Base-by-base conservation (phyloP, 1,284 basidiomycete species). In the Ganoderma lucidum region DNA sequence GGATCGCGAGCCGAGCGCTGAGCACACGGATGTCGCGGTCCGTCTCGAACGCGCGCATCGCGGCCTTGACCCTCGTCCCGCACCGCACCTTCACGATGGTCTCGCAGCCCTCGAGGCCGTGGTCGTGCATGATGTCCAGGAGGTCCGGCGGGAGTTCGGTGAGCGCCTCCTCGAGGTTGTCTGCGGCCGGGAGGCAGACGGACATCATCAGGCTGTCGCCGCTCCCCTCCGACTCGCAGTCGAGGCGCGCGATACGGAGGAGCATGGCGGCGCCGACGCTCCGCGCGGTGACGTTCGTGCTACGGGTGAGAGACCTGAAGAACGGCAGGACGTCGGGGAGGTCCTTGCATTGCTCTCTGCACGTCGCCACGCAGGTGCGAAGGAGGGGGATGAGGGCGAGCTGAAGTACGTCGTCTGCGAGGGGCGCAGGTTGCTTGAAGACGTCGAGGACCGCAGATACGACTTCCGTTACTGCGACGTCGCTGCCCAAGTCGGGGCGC, bases 61-160 rank as follows among this genome's bases (percentile, higher is more conserved):
- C 30, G 6, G 15, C 8, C 53, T 17, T 56, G 30, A 56, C 6
- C 6, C 1, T 30, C 32, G 53, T 56, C 32, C 14, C 28, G 53
- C 53, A 56, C 53, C 28, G 53, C 14, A 35, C 53, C 30, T 56
- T 56, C 15, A 56, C 53, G 53, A 56, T 8, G 14, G 53, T 56
- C 53, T 56, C 53, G 30, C 53, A 56, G 5, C 12, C 17, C 32
- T 56, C 53, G 53, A 56, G 30, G 14, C 30, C 53, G 32, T 56
- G 53, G 5, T 15, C 30, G 4, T 17, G 53, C 53, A 56, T 56
- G 30, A 56, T 35, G 6, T 10, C 23, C 19, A 60, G 58, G 9
- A 60, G 37, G 32, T 60, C 58, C 5, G 58, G 39, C 10, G 37
- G 39, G 3, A 60, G 37, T n/a, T 60, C n/a, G 6, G 37, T 10